Conservation (phyloP, 257 asterid species). For the Solanum chiquidenum region DNA sequence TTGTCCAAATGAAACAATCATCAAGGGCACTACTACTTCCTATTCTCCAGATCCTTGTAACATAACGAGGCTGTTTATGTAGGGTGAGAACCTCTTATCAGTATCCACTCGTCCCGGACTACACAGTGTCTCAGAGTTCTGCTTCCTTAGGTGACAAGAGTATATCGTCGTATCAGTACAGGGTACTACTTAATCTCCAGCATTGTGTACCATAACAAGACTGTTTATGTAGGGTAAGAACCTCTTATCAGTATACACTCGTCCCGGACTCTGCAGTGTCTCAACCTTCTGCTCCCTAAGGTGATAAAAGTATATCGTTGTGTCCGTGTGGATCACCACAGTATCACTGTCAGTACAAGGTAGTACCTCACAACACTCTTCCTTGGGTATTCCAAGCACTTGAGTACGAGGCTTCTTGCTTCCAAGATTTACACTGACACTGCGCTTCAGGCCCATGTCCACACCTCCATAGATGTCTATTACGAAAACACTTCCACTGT, state of each 20-base stretch:
- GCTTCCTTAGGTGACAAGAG: conserved; percentile 5
- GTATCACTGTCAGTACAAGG: conserved; percentile 15
- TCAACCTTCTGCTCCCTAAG: conserved; percentile 3
- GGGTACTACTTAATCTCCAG: conserved; percentile 12
- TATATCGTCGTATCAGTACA: conserved; percentile 6
- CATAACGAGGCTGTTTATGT: conserved; percentile 31
- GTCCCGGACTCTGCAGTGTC: not conserved
- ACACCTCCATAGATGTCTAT: conserved; percentile 23
- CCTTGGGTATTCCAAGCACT: not conserved
- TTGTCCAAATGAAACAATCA: not conserved
- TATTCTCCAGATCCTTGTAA: not conserved
- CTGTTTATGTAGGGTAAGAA: conserved; percentile 37
- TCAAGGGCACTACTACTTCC: not conserved
- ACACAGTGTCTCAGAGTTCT: not conserved
- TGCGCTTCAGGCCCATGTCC: conserved; percentile 14
- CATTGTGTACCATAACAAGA: conserved; percentile 16
- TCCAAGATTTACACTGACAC: conserved; percentile 1
- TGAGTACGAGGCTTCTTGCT: not conserved
- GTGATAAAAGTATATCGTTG: conserved; percentile 5
- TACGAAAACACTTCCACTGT: not conserved
- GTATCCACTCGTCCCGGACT: not conserved
- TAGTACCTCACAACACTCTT: conserved; percentile 10
- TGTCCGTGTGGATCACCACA: conserved; percentile 19
- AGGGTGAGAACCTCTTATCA: conserved; percentile 13
- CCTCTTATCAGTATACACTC: not conserved